Percentiles rank a stretch among this genome's conserved stretches.
Evolutionary conservation across 495 filamentous ascomycete species (phyloP).

Genomic region (Aspergillus baeticus): DNA sequence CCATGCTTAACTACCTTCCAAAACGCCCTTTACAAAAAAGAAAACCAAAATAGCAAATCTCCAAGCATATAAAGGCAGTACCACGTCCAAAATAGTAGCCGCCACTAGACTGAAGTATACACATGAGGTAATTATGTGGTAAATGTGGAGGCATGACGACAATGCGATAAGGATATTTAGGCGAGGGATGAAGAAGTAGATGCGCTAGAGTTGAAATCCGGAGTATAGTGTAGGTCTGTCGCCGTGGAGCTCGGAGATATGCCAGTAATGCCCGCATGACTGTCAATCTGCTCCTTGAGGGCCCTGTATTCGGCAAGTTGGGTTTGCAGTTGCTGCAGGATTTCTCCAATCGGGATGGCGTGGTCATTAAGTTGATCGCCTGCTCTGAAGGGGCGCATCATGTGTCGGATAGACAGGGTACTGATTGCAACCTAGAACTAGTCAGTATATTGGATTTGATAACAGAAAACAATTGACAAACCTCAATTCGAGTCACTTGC

Average conservation of each 20-base stretch:
- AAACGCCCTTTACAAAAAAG: not conserved
- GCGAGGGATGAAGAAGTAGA: slow-evolving; percentile 35
- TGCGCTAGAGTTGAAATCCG: slow-evolving; percentile 26
- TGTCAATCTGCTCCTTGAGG: slow-evolving; percentile 46
- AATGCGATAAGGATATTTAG: slow-evolving; percentile 18
- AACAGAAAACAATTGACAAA: slow-evolving; percentile 40
- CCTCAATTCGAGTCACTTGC: slow-evolving; percentile 92
- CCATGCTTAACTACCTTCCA: not conserved
- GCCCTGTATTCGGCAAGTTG: slow-evolving; percentile 51
- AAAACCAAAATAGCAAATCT: not conserved
- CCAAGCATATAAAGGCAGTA: not conserved
- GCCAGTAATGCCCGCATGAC: slow-evolving; percentile 29
- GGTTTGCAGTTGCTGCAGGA: slow-evolving; percentile 46
- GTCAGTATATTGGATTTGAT: slow-evolving; percentile 13
- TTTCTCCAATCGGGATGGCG: slow-evolving; percentile 51
- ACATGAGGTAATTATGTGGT: slow-evolving; percentile 10
- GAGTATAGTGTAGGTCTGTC: slow-evolving; percentile 16
- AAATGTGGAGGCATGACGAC: not conserved
- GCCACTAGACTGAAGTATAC: not conserved
- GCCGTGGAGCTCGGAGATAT: slow-evolving; percentile 18
- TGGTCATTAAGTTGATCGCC: slow-evolving; percentile 47
- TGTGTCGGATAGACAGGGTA: slow-evolving; percentile 63
- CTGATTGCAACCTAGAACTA: slow-evolving; percentile 58
- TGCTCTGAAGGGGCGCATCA: slow-evolving; percentile 53
- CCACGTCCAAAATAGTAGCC: not conserved